Conservation (phyloP, 768 basidiomycete species). For the Auriscalpium microsporum region DNA sequence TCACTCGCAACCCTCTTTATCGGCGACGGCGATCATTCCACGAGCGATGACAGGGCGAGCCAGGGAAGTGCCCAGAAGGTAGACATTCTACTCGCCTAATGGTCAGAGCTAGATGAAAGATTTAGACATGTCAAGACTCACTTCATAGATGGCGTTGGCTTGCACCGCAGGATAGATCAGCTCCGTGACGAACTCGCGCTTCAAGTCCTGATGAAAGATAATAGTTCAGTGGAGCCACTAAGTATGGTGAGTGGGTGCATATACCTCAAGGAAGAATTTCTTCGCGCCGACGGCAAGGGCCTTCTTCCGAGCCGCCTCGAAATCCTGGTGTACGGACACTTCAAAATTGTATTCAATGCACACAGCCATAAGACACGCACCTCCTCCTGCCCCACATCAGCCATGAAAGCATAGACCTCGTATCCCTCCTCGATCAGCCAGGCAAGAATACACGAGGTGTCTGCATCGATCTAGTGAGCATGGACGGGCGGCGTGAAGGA, state of each 20-base stretch:
- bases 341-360: neutral
- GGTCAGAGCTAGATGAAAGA: neutral
- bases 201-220: conserved; percentile 61
- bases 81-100: conserved; percentile 61
- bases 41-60: conserved; percentile 98
- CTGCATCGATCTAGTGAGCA: conserved; percentile 30
- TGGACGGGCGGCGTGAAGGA: neutral
- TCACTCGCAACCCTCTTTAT: conserved; percentile 91
- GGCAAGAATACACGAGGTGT: conserved; percentile 97
- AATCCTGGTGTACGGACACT: conserved; percentile 52
- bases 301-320: conserved; percentile 83
- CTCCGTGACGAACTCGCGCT: conserved; percentile 89
- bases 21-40: conserved; percentile 94
- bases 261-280: conserved; percentile 87
- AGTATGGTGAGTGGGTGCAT: neutral
- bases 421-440: conserved; percentile 99
- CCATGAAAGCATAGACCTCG: conserved; percentile 96
- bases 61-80: conserved; percentile 94
- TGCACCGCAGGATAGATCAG: conserved; percentile 98
- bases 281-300: conserved; percentile 89
- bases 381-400: conserved; percentile 90
- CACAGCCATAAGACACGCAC: conserved; percentile 26
- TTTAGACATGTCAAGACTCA: conserved; percentile 19
- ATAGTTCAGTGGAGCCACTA: neutral
- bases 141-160: conserved; percentile 98